Conservation (phyloP, 2,329 filamentous ascomycete species). For the Scedosporium aurantiacum region DNA sequence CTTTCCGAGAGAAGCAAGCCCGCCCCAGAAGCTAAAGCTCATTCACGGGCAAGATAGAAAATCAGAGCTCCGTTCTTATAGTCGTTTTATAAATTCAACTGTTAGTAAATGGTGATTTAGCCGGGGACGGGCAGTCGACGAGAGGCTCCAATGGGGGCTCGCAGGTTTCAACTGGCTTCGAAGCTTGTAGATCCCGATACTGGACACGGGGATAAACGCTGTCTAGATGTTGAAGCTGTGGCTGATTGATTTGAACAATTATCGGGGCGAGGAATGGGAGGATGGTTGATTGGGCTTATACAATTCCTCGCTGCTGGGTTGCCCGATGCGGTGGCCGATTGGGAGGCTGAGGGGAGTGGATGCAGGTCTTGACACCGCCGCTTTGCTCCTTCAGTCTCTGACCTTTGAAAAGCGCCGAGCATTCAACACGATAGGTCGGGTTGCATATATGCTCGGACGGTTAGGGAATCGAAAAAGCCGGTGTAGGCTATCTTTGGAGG, state of each 20-base stretch:
- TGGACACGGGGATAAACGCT: not conserved
- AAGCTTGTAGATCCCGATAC: not conserved
- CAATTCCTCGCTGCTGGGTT: not conserved
- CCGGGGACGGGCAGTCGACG: too few relatives aligned
- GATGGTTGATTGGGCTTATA: not conserved
- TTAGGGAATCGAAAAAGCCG: not conserved
- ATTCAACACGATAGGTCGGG: not conserved
- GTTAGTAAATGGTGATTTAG: too few relatives aligned
- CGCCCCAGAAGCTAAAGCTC: too few relatives aligned
- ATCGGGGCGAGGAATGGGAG: not conserved
- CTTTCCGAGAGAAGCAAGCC: too few relatives aligned
- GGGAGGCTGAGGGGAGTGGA: not conserved
- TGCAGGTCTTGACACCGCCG: not conserved
- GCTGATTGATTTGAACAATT: not conserved
- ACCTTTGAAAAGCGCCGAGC: not conserved
- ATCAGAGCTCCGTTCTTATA: too few relatives aligned
- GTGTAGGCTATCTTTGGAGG: not conserved
- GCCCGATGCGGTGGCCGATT: not conserved
- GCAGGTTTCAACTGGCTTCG: too few relatives aligned
- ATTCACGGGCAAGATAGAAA: too few relatives aligned
- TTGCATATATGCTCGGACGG: not conserved
- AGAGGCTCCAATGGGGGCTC: too few relatives aligned
- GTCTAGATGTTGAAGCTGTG: too few relatives aligned
- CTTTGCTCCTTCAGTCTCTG: not conserved
- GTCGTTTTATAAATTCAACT: too few relatives aligned